These are phyloP conservation scores for Mentha longifolia DNA, from an alignment of 257 asterid genomes.

Conservation along the genomic window DNA sequence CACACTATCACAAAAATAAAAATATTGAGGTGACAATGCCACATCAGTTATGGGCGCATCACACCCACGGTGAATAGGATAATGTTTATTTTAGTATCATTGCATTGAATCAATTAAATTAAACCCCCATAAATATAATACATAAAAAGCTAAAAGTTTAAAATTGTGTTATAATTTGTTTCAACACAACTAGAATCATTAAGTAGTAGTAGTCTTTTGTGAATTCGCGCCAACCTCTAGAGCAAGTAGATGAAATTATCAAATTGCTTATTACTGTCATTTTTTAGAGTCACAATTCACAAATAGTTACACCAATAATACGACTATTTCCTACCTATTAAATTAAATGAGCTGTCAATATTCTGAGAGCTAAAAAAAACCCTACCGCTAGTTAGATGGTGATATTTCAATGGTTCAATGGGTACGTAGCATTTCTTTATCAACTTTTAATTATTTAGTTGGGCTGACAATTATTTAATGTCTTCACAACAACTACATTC, in stretches of 20 bases:
- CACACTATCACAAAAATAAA: too few species aligned
- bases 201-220: neutral
- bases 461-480: neutral
- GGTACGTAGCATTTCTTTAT: constrained; percentile 26
- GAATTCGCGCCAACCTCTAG: neutral
- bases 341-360: neutral
- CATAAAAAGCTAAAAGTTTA: too few species aligned
- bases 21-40: too few species aligned
- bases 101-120: too few species aligned
- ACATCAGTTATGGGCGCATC: too few species aligned
- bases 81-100: too few species aligned
- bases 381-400: constrained; percentile 10
- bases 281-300: neutral
- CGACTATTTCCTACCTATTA: neutral
- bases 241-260: neutral
- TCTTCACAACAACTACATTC: constrained; percentile 22
- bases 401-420: neutral
- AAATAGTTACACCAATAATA: constrained; percentile 19
- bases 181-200: neutral
- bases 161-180: too few species aligned
- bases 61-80: too few species aligned
- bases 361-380: neutral
- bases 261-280: neutral
- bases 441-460: constrained; percentile 23
- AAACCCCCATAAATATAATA: too few species aligned